Base-by-base conservation (phyloP, 2,329 filamentous ascomycete species). In the Trichophyton benhamiae region DNA sequence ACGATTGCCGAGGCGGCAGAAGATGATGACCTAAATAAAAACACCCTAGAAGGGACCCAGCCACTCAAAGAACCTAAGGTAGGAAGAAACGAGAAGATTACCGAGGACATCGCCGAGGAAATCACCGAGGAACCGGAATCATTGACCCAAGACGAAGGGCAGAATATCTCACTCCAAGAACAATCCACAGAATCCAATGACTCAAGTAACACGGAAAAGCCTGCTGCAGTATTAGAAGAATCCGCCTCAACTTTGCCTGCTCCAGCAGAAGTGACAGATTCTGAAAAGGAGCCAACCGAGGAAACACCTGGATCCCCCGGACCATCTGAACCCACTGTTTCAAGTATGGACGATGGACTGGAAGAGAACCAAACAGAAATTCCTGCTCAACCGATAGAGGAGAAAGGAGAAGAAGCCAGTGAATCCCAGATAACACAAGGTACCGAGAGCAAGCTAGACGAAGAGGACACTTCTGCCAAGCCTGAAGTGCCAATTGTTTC, bases 1-100 rank as follows among this genome's bases (percentile, higher is more conserved):
- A 91, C 88, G 0, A 88, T 94, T 7, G 79, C 89, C 52, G 88
- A 94, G 63, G 62, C 62, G 7, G 59, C 62, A 41, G 87, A 89
- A 46, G 68, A 72, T 41, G 70, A 71, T 25, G 64, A 63, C 5
- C 3, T 36, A 33, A 59, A 25, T 59, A 64, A 36, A 33, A 60
- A 36, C 15, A 27, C 17, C 9, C 58, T 20, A 15, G 27, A 7
- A 55, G 27, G 5, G 13, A 30, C 13, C 13, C 25, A 27, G 15
- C 52, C 27, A 36, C n/a, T 27, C 30, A 55, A 55, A 27, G 52
- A 36, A 11, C 6, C 52, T 17, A 36, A 55, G 8, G 30, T 55
- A 5, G 27, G 33, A 13, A 36, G n/a, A n/a, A 55, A n/a, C 6
- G 52, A 55, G n/a, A 36, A 55, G 52, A 33, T 27, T 30, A 6